Evolutionary conservation across 75 land plant genomes (phyloP).

Genomic region (Cunninghamia lanceolata): DNA sequence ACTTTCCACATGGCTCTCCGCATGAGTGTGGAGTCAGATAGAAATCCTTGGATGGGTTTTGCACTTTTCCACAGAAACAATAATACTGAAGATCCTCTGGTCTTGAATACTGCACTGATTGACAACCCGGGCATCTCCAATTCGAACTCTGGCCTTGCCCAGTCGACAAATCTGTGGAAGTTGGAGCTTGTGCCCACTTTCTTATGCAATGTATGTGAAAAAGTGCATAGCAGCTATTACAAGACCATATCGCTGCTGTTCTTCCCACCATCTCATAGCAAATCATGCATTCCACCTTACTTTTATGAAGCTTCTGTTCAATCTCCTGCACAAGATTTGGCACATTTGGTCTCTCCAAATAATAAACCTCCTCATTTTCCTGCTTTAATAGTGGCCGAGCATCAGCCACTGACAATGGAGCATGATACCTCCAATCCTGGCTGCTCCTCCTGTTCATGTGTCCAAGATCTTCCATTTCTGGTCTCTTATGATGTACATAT

Average conservation of each 20-base stretch:
- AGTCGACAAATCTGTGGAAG: conserved; percentile 55
- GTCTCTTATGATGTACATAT: too few relatives aligned
- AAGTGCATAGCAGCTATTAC: conserved; percentile 80
- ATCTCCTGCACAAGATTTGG: conserved; percentile 94
- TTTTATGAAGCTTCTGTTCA: conserved; percentile 76
- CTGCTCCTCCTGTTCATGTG: not conserved
- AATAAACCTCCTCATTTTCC: too few relatives aligned
- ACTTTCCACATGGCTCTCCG: conserved; percentile 92
- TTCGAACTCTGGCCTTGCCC: conserved; percentile 47
- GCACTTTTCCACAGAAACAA: conserved; percentile 86
- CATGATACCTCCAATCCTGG: conserved; percentile 17
- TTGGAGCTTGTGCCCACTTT: conserved; percentile 96
- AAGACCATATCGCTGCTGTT: conserved; percentile 85
- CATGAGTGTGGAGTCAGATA: conserved; percentile 97
- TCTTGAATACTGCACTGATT: conserved; percentile 62
- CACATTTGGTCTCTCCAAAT: conserved; percentile 13
- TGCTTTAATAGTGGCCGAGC: too few relatives aligned
- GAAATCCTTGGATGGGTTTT: conserved; percentile 75
- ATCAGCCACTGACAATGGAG: too few relatives aligned
- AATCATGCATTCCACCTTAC: conserved; percentile 94
- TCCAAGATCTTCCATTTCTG: too few relatives aligned
- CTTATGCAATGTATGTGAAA: conserved; percentile 80
- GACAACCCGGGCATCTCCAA: conserved; percentile 98
- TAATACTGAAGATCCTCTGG: conserved; percentile 67
- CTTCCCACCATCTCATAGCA: conserved; percentile 90